Conservation (phyloP, 805 yeast genomes). For the Metschnikowia shivogae region DNA sequence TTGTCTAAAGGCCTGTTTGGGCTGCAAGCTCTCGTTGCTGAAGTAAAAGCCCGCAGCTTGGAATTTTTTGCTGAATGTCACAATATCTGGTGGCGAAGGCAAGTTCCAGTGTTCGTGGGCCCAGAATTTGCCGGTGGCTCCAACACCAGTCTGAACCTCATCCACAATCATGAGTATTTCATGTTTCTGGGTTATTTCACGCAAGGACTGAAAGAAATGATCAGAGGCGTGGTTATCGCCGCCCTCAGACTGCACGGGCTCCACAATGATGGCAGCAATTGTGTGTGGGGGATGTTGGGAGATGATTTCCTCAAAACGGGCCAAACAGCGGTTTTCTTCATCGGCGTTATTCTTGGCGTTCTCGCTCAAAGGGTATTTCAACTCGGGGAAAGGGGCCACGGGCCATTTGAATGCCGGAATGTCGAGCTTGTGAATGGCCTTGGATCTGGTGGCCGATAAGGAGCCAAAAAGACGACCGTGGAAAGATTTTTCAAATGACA, state of each 20-base stretch:
- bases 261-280: conserved; percentile 52
- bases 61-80: conserved; percentile 68
- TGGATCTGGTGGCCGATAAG: conserved; percentile 51
- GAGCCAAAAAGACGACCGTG: conserved; percentile 58
- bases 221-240: conserved; percentile 71
- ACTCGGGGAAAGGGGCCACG: conserved; percentile 43
- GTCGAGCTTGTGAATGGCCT: conserved; percentile 54
- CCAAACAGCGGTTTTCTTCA: conserved; percentile 48
- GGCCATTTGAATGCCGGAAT: conserved; percentile 63
- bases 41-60: conserved; percentile 72
- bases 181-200: conserved; percentile 55
- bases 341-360: conserved; percentile 36
- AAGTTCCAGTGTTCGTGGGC: conserved; percentile 68
- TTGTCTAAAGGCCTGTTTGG: conserved; percentile 61
- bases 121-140: conserved; percentile 71
- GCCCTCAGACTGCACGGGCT: conserved; percentile 71
- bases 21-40: conserved; percentile 54
- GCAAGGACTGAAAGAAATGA: conserved; percentile 56
- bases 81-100: conserved; percentile 61
- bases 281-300: conserved; percentile 32
- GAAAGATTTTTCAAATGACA: conserved; percentile 53
- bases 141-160: conserved; percentile 74
- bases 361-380: conserved; percentile 40
- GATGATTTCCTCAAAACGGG: conserved; percentile 38
- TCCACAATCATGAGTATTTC: conserved; percentile 61